These are phyloP conservation scores for Pseudocercospora fuligena DNA, from an alignment of 2,329 filamentous ascomycete genomes.

Conservation along the genomic window DNA sequence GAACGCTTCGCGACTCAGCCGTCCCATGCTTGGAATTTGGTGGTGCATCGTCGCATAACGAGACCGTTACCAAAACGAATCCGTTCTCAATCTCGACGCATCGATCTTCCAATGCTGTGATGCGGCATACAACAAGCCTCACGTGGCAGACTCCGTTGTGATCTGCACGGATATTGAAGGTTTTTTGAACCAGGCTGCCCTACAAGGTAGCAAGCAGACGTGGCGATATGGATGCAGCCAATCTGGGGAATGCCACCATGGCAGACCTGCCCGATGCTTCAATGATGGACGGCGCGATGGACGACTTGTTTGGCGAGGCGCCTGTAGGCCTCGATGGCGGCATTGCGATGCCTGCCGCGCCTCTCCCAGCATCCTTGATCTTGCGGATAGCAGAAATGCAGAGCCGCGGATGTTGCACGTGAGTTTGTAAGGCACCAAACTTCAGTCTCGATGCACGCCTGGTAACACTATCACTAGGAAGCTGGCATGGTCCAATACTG, in stretches of 20 bases:
- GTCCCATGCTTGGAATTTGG: neutral
- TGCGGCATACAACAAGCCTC: neutral
- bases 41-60: neutral
- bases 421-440: constrained; percentile 46
- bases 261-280: constrained; percentile 26
- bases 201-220: constrained; percentile 7
- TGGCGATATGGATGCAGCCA: constrained; percentile 22
- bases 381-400: constrained; percentile 78
- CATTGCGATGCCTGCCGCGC: constrained; percentile 57
- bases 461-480: constrained; percentile 57
- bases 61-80: neutral
- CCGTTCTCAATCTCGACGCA: neutral
- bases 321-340: constrained; percentile 58
- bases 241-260: constrained; percentile 26
- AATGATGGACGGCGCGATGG: constrained; percentile 49
- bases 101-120: neutral
- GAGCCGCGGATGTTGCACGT: constrained; percentile 80
- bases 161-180: neutral
- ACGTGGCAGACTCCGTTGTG: neutral
- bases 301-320: constrained; percentile 75
- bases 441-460: constrained; percentile 5
- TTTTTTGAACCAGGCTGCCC: constrained; percentile 4
- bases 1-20: neutral
- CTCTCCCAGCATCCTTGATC: constrained; percentile 64
- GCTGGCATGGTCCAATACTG: constrained; percentile 85